Base-by-base conservation (phyloP, 2,329 filamentous ascomycete genomes). In the Colletotrichum sp. region DNA sequence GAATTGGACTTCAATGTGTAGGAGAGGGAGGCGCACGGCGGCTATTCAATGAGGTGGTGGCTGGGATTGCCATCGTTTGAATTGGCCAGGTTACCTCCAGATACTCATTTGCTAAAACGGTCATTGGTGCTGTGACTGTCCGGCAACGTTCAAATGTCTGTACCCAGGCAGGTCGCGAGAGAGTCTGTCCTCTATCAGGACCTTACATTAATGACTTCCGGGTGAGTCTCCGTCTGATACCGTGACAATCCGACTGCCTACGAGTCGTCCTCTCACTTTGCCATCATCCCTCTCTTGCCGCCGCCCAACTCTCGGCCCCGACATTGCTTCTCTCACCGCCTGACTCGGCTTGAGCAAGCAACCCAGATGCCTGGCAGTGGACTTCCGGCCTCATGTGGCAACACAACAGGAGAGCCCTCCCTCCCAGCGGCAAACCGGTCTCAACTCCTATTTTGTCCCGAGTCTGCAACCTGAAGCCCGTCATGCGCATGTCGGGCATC, bases 321-420 rank as follows among this genome's bases (percentile, higher is more conserved):
- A 66, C n/a, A 52, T 62, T 73, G 70, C 59, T 55, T 65, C 24
- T 39, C 62, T 73, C 74, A 76, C 74, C 70, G 74, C 74, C 74
- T 76, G 74, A 76, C 70, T 76, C 74, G 74, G 63, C 70, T 39
- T 73, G 59, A n/a, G 36, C 59, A 36, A 69, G 74, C 64, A 76
- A 60, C 64, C 64, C 49, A 69, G 74, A 74, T 74, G 74, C 74
- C 70, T 76, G 64, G 32, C 70, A 74, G 74, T 73, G 73, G 70
- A 60, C 64, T 73, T 64, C 64, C 64, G 18, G 28, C 70, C 65
- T 73, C 44, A 59, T 49, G 64, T 73, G 70, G 73, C 73, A 76
- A 76, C 55, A 59, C 64, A 32, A 76, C 26, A 55, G 73, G 74
- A 76, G 59, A 76, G 57, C 70, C 73, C 52, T 73, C 28, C 73